These are phyloP conservation scores for Plasmodium fragile DNA, from an alignment of 169 alveolate genomes.

Conservation along the genomic window DNA sequence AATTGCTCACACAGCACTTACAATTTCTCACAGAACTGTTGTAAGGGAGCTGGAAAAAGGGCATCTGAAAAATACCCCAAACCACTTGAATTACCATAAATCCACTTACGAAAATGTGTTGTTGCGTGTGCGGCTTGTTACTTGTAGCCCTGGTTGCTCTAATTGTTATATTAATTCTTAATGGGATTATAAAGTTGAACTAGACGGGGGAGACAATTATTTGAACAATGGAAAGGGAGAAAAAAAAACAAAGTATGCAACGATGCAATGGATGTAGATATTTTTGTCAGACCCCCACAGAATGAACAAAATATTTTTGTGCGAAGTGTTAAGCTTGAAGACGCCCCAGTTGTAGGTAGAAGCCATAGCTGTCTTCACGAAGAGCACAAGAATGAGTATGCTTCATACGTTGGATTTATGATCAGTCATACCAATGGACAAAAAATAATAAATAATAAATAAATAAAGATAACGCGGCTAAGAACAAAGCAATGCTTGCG, in stretches of 20 bases:
- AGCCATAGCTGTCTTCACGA: not conserved
- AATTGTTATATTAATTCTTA: slow-evolving; percentile 46
- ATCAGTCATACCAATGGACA: not conserved
- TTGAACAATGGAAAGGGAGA: slow-evolving; percentile 2
- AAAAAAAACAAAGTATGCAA: not conserved
- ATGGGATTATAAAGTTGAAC: slow-evolving; percentile 58
- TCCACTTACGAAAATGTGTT: slow-evolving; percentile 46
- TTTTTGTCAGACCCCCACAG: not conserved
- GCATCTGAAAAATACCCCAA: not conserved
- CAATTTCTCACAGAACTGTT: not conserved
- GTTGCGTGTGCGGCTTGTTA: slow-evolving; percentile 67
- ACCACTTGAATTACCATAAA: not conserved
- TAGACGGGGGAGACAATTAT: not conserved
- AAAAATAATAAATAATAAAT: not conserved
- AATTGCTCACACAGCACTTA: not conserved
- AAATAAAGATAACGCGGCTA: not conserved
- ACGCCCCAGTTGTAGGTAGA: not conserved
- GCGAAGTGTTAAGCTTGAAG: not conserved
- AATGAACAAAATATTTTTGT: not conserved
- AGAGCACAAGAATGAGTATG: not conserved
- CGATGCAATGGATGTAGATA: not conserved
- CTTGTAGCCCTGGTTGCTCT: slow-evolving; percentile 38
- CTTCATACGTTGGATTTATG: not conserved
- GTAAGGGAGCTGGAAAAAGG: not conserved
- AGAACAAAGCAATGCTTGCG: not conserved